Evolutionary conservation across 306 rosid species (phyloP).

Genomic region (Sphenostylis stenocarpa): DNA sequence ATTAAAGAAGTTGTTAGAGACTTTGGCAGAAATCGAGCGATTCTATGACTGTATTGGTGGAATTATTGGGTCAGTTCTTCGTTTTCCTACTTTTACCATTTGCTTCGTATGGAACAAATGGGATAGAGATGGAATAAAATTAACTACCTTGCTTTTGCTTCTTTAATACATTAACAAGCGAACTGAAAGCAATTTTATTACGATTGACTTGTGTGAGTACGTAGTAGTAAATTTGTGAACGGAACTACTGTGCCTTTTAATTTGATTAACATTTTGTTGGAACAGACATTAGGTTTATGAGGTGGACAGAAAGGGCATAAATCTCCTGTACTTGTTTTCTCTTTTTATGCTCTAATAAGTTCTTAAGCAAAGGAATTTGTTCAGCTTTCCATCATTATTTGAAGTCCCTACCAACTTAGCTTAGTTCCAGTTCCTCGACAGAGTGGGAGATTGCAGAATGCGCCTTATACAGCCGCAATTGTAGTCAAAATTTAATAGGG

Average conservation of each 20-base stretch:
- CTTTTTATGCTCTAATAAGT: background rate
- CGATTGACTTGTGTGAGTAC: background rate
- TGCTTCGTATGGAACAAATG: background rate
- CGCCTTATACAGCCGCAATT: background rate
- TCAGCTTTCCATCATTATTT: background rate
- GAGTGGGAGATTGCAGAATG: background rate
- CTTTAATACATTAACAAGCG: background rate
- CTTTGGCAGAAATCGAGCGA: slow-evolving; percentile 64
- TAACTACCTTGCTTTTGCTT: background rate
- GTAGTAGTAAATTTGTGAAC: background rate
- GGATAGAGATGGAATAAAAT: background rate
- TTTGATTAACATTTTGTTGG: background rate
- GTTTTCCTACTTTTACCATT: background rate
- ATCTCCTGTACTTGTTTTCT: background rate
- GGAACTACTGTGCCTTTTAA: background rate
- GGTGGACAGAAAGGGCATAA: background rate
- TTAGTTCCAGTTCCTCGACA: background rate
- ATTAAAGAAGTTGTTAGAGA: slow-evolving; percentile 63
- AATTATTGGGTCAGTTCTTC: slow-evolving; percentile 73
- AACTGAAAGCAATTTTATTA: background rate
- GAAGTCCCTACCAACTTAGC: background rate
- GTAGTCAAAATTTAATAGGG: no score
- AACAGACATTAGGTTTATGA: background rate
- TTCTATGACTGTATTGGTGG: slow-evolving; percentile 98
- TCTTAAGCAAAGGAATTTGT: background rate